Evolutionary conservation across 2,329 filamentous ascomycete genomes (phyloP).

Genomic region (Sporothrix schenckii): DNA sequence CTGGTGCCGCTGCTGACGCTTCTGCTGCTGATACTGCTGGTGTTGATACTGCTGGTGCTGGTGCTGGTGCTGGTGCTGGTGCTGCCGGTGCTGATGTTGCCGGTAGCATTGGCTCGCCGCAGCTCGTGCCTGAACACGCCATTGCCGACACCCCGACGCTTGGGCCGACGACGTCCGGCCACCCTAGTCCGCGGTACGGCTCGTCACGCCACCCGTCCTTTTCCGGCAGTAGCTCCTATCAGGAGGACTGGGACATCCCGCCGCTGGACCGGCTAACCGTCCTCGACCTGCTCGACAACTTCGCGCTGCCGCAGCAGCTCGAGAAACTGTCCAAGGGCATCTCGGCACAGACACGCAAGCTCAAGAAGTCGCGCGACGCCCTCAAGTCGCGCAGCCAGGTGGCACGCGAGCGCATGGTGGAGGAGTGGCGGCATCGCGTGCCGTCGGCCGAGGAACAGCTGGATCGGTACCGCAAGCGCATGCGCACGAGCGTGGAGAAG

Average conservation of each 20-base stretch:
- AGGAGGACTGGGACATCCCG: conserved; percentile 88
- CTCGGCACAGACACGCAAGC: conserved; percentile 79
- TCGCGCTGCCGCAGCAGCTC: conserved; percentile 84
- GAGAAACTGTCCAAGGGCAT: conserved; percentile 87
- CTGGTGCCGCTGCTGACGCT: not conserved
- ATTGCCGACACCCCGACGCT: conserved; percentile 56
- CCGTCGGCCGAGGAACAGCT: conserved; percentile 90
- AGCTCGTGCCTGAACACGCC: conserved; percentile 50
- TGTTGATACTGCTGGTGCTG: not conserved
- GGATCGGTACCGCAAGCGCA: conserved; percentile 83
- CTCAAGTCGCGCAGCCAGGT: conserved; percentile 73
- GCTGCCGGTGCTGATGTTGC: not conserved
- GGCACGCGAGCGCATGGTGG: conserved; percentile 87
- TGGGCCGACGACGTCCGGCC: conserved; percentile 45
- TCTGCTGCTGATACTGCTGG: not conserved
- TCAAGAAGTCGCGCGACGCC: conserved; percentile 79
- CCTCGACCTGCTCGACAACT: conserved; percentile 92
- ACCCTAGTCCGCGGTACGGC: conserved; percentile 29
- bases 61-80: not conserved
- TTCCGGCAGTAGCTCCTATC: conserved; percentile 81
- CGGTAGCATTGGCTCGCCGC: conserved; percentile 46
- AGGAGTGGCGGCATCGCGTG: conserved; percentile 85
- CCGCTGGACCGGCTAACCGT: conserved; percentile 87
- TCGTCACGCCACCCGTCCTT: conserved; percentile 79
- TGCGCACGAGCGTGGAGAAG: conserved; percentile 87